Evolutionary conservation across 129 eudicot genomes (phyloP).

Genomic region (Deinandra increscens): DNA sequence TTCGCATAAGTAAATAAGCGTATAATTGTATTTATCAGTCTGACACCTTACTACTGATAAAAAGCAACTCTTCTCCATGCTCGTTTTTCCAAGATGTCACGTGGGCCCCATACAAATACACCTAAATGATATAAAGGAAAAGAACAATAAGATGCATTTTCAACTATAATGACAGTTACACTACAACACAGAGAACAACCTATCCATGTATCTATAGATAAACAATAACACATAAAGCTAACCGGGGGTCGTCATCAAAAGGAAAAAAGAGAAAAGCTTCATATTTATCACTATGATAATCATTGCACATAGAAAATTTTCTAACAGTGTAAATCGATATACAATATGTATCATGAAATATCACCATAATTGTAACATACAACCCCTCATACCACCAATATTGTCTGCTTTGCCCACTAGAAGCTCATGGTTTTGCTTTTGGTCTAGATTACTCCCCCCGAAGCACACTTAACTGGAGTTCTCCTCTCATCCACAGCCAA

Average conservation of each 20-base stretch:
- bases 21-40: constrained; percentile 20
- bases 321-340: not conserved
- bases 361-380: too few species aligned
- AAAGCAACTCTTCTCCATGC: constrained; percentile 76
- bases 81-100: constrained; percentile 94
- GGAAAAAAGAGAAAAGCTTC: not conserved
- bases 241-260: not conserved
- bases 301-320: not conserved
- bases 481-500: too few species aligned
- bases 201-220: not conserved
- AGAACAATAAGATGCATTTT: constrained; percentile 4
- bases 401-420: too few species aligned
- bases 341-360: not conserved
- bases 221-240: not conserved
- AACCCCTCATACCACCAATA: too few species aligned
- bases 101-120: constrained; percentile 82
- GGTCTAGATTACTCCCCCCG: too few species aligned
- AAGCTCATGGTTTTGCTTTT: too few species aligned
- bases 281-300: constrained; percentile 12
- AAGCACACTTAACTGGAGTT: too few species aligned
- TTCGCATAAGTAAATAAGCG: constrained; percentile 24
- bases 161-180: not conserved
- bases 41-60: constrained; percentile 77
- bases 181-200: constrained; percentile 3
- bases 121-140: constrained; percentile 37